Evolutionary conservation across 768 basidiomycete species (phyloP), one percentile per base, ranked within the genome.

Genomic region (Chlorophyllum brunneum): DNA sequence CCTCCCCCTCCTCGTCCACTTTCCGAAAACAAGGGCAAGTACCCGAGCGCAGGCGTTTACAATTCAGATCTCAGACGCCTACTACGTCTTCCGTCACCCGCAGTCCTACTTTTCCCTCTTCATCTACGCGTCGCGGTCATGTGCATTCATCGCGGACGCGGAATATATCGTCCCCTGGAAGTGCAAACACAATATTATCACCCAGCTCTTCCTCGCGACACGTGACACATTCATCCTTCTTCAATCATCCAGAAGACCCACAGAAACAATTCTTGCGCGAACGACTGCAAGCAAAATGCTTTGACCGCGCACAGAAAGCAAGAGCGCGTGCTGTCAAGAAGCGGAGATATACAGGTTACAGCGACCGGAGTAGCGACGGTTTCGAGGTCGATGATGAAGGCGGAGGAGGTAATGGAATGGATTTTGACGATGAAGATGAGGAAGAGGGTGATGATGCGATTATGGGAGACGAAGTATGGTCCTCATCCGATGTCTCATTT

Each of bases 401-500:
- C 29, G 2, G 24, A 39, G 11, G 9, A 76, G 71, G 74, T 76
- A 42, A n/a, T n/a, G n/a, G n/a, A n/a, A n/a, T n/a, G n/a, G n/a
- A n/a, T n/a, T n/a, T n/a, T n/a, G 79, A 78, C 6, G 73, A 76
- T 41, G 82, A 79, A 31, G 54, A 56, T 11, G 33, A 26, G 5
- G 80, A 80, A 8, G 82, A 83, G 56, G 79, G 79, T 29, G 83
- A 84, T 16, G 81, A 81, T 11, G 67, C 58, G 33, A 62, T 83
- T 23, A 75, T 87, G 74, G 74, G 82, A 53, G 83, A 86, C 53
- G 84, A 86, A 72, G 85, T 79, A 26, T 50, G n/a, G n/a, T n/a
- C n/a, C n/a, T n/a, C n/a, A n/a, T n/a, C n/a, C 13, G 71, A 50
- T 18, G 43, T 48, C 51, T 58, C 41, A 34, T 26, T 31, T 23